Conservation (phyloP, 2,329 filamentous ascomycete species). For the Colletotrichum noveboracense region DNA sequence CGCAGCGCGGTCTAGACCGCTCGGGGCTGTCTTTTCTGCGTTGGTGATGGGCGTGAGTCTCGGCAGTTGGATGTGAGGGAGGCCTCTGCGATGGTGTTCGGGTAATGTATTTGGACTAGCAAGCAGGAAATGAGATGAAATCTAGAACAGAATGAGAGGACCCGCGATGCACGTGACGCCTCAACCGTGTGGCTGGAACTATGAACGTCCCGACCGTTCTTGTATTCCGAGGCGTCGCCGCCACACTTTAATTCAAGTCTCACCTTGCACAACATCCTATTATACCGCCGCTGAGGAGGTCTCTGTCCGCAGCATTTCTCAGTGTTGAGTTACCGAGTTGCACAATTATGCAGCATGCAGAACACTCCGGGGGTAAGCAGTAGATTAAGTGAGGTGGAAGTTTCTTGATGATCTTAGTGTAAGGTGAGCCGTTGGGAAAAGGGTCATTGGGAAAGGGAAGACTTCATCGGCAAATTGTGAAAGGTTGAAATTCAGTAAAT, state of each 20-base stretch:
- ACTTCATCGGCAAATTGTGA: background rate
- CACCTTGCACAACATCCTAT: background rate
- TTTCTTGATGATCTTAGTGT: fast-evolving
- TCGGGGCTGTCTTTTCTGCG: background rate
- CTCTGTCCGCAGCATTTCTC: background rate
- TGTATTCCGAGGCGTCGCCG: background rate
- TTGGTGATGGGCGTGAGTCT: background rate
- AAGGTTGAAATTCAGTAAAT: background rate
- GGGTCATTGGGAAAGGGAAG: fast-evolving
- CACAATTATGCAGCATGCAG: background rate
- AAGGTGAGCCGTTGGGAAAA: background rate
- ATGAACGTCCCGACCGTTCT: background rate
- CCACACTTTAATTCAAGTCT: background rate
- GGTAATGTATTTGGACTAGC: background rate
- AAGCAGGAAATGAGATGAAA: background rate
- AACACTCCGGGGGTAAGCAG: fast-evolving
- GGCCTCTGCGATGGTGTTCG: background rate
- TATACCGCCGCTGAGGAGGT: background rate
- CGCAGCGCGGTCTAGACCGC: background rate
- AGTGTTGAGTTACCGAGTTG: background rate
- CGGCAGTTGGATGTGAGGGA: background rate
- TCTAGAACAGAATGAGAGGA: background rate
- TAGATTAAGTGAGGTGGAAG: fast-evolving
- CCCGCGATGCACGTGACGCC: background rate
- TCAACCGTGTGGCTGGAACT: background rate